These are phyloP conservation scores for Aspergillus sp. DNA, from an alignment of 2,329 filamentous ascomycete species.

Conservation along the genomic window DNA sequence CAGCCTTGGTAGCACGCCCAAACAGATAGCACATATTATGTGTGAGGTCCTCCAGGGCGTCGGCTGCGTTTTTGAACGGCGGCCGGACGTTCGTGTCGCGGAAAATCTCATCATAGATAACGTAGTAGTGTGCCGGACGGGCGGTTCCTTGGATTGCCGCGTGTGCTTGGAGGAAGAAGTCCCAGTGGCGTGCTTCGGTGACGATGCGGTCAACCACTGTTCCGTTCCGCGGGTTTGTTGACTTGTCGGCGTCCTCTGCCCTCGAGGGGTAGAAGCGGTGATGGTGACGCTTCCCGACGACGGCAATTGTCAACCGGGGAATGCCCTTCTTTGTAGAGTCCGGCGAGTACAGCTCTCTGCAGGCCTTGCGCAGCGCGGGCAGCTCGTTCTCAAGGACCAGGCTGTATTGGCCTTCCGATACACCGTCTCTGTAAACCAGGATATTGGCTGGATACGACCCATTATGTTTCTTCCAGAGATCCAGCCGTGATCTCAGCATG, in stretches of 20 bases:
- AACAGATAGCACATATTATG: slow-evolving; percentile 81
- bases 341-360: slow-evolving; percentile 57
- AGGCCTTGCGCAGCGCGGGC: slow-evolving; percentile 54
- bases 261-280: slow-evolving; percentile 79
- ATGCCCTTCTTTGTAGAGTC: slow-evolving; percentile 46
- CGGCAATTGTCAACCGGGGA: slow-evolving; percentile 69
- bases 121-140: slow-evolving; percentile 80
- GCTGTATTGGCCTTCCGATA: slow-evolving; percentile 80
- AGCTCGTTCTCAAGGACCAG: slow-evolving; percentile 69
- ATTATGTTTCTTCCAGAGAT: slow-evolving; percentile 64
- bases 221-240: slow-evolving; percentile 71
- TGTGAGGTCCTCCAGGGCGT: slow-evolving; percentile 70
- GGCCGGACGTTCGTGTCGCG: slow-evolving; percentile 23
- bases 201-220: slow-evolving; percentile 85
- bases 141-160: slow-evolving; percentile 79
- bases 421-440: slow-evolving; percentile 83
- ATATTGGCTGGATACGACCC: slow-evolving; percentile 66
- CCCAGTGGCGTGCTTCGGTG: slow-evolving; percentile 72
- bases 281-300: slow-evolving; percentile 87
- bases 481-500: slow-evolving; percentile 65
- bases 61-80: slow-evolving; percentile 50
- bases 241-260: slow-evolving; percentile 50
- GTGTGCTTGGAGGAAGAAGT: slow-evolving; percentile 85
- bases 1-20: slow-evolving; percentile 82
- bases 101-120: slow-evolving; percentile 70